Conservation (phyloP, 2,329 filamentous ascomycete species). For the Cercospora janseana region DNA sequence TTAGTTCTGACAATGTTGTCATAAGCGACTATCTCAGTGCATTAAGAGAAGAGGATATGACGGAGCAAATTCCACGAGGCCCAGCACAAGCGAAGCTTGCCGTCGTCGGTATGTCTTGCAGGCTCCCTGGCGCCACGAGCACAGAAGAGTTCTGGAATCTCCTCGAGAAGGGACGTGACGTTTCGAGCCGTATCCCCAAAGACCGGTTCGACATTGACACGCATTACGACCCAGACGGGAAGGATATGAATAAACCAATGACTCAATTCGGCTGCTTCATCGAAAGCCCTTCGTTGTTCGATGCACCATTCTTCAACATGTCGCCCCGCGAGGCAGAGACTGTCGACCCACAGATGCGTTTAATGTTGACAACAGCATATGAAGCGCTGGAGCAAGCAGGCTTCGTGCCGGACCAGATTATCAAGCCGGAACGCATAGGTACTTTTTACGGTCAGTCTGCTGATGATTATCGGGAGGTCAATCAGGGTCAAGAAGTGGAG, state of each 20-base stretch:
- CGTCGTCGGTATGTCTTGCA: constrained; percentile 7
- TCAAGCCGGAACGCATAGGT: constrained; percentile 29
- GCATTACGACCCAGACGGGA: neutral
- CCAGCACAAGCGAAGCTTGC: constrained; percentile 1
- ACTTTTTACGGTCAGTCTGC: constrained; percentile 36
- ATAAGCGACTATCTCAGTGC: too few relatives aligned
- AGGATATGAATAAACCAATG: neutral
- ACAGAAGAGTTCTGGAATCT: neutral
- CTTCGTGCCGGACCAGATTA: neutral
- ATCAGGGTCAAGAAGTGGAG: constrained; percentile 24
- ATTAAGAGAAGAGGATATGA: too few relatives aligned
- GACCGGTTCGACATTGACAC: neutral
- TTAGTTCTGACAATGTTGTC: too few relatives aligned
- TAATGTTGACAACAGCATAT: constrained; percentile 10
- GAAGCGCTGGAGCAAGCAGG: constrained; percentile 20
- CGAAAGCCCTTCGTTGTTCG: constrained; percentile 39
- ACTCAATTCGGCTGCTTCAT: constrained; percentile 37
- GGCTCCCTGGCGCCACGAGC: constrained; percentile 1
- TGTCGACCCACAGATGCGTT: constrained; percentile 14
- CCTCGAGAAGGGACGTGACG: neutral
- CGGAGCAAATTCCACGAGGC: constrained; percentile 21
- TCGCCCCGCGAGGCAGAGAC: constrained; percentile 29
- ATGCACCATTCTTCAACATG: constrained; percentile 43
- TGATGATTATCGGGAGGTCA: constrained; percentile 36
- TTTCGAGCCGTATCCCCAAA: neutral